Conservation (phyloP, 169 alveolate species). For the Theileria annulata region DNA sequence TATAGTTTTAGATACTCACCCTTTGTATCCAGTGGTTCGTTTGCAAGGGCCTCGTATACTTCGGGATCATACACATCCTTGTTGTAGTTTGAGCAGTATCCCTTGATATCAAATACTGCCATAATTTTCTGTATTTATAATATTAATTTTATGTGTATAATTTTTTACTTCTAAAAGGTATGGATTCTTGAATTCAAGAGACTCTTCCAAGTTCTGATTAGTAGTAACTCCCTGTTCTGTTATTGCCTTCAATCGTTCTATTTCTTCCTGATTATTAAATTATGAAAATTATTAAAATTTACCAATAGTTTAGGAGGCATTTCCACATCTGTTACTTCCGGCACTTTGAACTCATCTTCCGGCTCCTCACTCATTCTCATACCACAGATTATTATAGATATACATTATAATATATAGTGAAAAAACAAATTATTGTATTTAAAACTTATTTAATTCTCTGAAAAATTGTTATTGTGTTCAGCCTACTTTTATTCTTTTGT, state of each 20-base stretch:
- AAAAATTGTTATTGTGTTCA: slow-evolving; percentile 7
- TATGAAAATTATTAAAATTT: neutral
- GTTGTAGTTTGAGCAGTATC: slow-evolving; percentile 47
- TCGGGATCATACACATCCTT: slow-evolving; percentile 63
- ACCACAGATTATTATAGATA: neutral
- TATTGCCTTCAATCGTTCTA: slow-evolving; percentile 34
- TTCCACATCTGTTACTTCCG: slow-evolving; percentile 49
- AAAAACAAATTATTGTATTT: neutral
- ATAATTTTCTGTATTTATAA: slow-evolving; percentile 53
- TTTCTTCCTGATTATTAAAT: slow-evolving; percentile 31
- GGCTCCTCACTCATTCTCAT: neutral
- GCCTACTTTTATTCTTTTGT: slow-evolving; percentile 12
- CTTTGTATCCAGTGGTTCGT: slow-evolving; percentile 29
- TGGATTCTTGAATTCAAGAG: slow-evolving; percentile 66
- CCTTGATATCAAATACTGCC: slow-evolving; percentile 60
- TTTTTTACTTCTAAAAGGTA: slow-evolving; percentile 63
- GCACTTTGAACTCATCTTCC: slow-evolving; percentile 2
- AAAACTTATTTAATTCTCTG: slow-evolving; percentile 4
- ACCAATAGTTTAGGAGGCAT: slow-evolving; percentile 58
- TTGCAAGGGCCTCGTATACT: slow-evolving; percentile 46
- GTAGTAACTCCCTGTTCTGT: slow-evolving; percentile 53
- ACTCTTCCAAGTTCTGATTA: slow-evolving; percentile 47
- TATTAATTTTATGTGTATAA: neutral
- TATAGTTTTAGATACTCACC: neutral
- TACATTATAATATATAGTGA: slow-evolving; percentile 7